Evolutionary conservation across 1,139 yeast species (phyloP).

Genomic region (Hanseniaspora sp.): DNA sequence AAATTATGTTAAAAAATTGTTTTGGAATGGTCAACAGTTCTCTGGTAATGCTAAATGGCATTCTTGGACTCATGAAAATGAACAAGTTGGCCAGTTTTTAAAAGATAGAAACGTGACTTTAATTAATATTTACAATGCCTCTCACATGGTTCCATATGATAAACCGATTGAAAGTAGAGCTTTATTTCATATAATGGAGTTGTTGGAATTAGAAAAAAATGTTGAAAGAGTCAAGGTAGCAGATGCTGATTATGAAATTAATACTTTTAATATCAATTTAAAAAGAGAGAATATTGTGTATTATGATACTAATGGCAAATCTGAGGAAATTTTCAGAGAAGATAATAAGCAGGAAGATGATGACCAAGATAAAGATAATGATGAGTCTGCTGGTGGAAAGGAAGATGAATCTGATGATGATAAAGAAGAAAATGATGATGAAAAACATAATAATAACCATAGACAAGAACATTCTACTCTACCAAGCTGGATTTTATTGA

Average conservation of each 20-base stretch:
- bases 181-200: conserved; percentile 39
- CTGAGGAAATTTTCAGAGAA: neutral
- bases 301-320: neutral
- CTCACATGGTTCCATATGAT: conserved; percentile 95
- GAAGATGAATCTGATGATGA: conserved; percentile 18
- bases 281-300: conserved; percentile 1
- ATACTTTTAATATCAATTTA: neutral
- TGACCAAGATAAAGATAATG: conserved; percentile 10
- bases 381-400: conserved; percentile 14
- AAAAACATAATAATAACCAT: conserved; percentile 17
- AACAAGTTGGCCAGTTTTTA: conserved; percentile 42
- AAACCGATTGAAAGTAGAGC: conserved; percentile 60
- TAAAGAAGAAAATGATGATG: conserved; percentile 17
- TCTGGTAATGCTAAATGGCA: conserved; percentile 34
- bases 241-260: neutral
- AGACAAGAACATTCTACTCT: neutral
- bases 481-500: neutral
- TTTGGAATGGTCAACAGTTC: conserved; percentile 61
- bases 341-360: conserved; percentile 13
- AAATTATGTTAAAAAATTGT: conserved; percentile 46
- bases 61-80: conserved; percentile 43
- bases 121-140: conserved; percentile 60
- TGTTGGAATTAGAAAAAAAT: conserved; percentile 1
- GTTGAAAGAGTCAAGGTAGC: neutral
- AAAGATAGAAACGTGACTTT: conserved; percentile 65